phyloP scores from a whole-genome alignment of 2,329 filamentous ascomycete genomes.

The Monilinia polystroma region DNA sequence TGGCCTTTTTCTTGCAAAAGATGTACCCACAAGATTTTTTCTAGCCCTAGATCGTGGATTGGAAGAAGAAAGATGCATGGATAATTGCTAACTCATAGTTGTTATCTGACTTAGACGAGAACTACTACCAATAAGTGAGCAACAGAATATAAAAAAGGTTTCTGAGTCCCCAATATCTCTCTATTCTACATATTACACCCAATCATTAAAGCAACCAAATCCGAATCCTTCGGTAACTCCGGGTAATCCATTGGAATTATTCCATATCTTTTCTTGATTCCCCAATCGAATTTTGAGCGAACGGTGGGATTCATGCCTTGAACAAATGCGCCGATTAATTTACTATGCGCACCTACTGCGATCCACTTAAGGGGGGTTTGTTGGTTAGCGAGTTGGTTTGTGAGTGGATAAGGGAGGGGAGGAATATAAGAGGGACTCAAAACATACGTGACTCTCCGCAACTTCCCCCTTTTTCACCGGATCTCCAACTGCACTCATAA shows the following conservation, averaged over 20 bases:
- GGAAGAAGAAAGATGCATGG: too few relatives aligned
- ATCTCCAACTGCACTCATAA: constrained; percentile 46
- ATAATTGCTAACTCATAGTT: too few relatives aligned
- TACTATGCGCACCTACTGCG: constrained; percentile 46
- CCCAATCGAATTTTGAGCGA: constrained; percentile 37
- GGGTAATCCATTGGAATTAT: constrained; percentile 35
- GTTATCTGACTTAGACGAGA: too few relatives aligned
- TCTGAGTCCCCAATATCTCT: background rate
- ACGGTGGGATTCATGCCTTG: constrained; percentile 46
- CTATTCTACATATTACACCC: constrained; percentile 42
- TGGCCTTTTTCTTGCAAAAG: too few relatives aligned
- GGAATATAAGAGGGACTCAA: background rate
- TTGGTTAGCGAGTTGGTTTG: background rate
- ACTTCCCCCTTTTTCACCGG: constrained; percentile 41
- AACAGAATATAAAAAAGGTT: too few relatives aligned
- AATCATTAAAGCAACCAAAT: constrained; percentile 45
- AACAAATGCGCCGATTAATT: constrained; percentile 44
- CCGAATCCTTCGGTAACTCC: constrained; percentile 40
- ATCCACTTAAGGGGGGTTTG: constrained; percentile 38
- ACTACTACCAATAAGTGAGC: too few relatives aligned
- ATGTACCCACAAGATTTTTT: too few relatives aligned
- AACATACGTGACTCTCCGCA: constrained; percentile 42
- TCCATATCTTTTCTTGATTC: constrained; percentile 37
- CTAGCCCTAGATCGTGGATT: too few relatives aligned
- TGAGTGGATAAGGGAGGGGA: background rate